Evolutionary conservation across 306 rosid genomes (phyloP), one percentile per base, ranked within the genome.

Genomic region (Fragaria iinumae): DNA sequence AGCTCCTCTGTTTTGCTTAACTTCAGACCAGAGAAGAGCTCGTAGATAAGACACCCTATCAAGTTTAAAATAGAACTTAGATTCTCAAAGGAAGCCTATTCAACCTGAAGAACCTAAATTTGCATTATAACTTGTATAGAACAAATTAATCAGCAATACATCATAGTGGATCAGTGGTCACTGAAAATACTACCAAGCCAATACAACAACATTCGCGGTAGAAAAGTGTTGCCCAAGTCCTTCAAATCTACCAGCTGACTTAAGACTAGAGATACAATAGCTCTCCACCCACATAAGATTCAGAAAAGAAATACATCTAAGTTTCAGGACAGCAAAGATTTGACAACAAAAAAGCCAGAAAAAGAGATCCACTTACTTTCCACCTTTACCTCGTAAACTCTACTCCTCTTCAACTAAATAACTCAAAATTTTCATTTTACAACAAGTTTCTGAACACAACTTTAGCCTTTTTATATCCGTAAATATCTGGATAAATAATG

Each of bases 1-100:
- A 95, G 87, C 84, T 95, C 99, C 81, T 96, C 99, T 13, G 99
- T 96, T 92, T 90, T 96, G 68, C 85, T 83, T 83, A 96, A 89
- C 86, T 83, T 96, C 64, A 83, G 39, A 76, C 97, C 93, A 78
- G 99, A 92, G 83, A 96, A 96, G 59, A 96, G 92, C 86, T 96
- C 99, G 49, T 92, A 86, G 70, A 96, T 96, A 60, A 96, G 90
- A 82, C 98, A 96, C 71, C 99, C 99, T 96, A 83, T 80, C 80
- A 77, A 83, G 71, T 74, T 66, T 21, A 76, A 59, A 48, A 34
- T 67, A 73, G 4, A 77, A 81, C 13, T 64, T 25, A 66, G 71
- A 67, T 67, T 74, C 47, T 66, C 73, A 74, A 75, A 66, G 67
- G 71, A 84, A 39, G 76, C 52, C 14, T 47, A 79, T 71, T 69